These are phyloP conservation scores for Talaromyces wortmannii DNA, from an alignment of 495 filamentous ascomycete species.

Conservation along the genomic window DNA sequence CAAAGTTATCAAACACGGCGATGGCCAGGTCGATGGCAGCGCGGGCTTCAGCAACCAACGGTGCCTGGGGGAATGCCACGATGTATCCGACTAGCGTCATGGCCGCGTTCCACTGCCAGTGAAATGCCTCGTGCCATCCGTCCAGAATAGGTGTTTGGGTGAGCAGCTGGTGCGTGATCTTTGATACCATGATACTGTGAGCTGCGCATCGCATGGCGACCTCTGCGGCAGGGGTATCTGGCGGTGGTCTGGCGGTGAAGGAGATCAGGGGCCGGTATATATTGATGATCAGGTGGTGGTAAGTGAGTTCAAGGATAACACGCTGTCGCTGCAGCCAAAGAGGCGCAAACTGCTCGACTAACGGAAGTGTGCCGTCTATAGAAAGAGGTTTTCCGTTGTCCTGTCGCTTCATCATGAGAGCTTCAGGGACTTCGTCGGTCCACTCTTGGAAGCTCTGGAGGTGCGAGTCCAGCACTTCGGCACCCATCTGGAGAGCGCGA, in stretches of 20 bases:
- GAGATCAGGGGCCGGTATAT: conserved; percentile 42
- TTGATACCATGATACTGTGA: conserved; percentile 43
- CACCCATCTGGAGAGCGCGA: conserved; percentile 8
- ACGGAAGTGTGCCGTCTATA: conserved; percentile 24
- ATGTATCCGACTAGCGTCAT: conserved; percentile 43
- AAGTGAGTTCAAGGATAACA: conserved; percentile 41
- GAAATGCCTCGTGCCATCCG: conserved; percentile 44
- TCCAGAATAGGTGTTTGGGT: conserved; percentile 31
- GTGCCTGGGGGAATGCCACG: conserved; percentile 28
- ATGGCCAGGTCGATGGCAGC: conserved; percentile 30
- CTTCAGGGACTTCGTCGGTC: conserved; percentile 28
- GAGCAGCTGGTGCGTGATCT: conserved; percentile 42
- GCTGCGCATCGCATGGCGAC: conserved; percentile 27
- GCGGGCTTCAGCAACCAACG: conserved; percentile 20
- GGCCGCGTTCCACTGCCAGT: conserved; percentile 46
- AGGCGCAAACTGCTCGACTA: conserved; percentile 28
- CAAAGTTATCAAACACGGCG: conserved; percentile 37
- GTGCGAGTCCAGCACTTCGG: conserved; percentile 17
- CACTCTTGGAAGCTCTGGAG: conserved; percentile 24
- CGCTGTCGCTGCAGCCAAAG: conserved; percentile 43
- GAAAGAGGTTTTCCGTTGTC: conserved; percentile 29
- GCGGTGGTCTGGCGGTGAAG: conserved; percentile 15
- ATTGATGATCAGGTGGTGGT: conserved; percentile 37
- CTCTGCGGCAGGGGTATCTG: conserved; percentile 14
- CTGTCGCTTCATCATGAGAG: conserved; percentile 27